A percentile compares a stretch with the other conserved stretches of the same genome.
Conservation (phyloP, 768 basidiomycete species). For the Podaxis sp. region DNA sequence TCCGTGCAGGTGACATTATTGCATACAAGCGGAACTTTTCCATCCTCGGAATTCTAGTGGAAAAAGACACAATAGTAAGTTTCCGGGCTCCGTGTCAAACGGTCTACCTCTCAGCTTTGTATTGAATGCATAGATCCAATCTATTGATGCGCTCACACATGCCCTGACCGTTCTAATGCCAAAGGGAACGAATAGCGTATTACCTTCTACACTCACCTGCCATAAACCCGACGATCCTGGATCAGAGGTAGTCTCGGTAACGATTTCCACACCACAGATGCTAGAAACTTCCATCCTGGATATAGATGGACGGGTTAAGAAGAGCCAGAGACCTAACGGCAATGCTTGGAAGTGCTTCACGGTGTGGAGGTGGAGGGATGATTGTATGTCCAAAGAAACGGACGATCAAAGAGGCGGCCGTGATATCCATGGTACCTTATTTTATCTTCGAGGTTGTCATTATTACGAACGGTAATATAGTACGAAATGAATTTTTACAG, state of each 20-base stretch:
- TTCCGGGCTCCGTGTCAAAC: background rate
- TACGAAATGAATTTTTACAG: background rate
- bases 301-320: slow-evolving; percentile 43
- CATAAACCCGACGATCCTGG: background rate
- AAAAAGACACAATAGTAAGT: slow-evolving; percentile 53
- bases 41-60: slow-evolving; percentile 31
- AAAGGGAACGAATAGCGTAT: slow-evolving; percentile 28
- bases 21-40: slow-evolving; percentile 48
- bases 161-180: slow-evolving; percentile 39
- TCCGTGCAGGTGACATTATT: slow-evolving; percentile 51
- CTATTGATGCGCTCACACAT: slow-evolving; percentile 36
- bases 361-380: slow-evolving; percentile 47
- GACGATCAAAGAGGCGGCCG: slow-evolving; percentile 34
- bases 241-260: slow-evolving; percentile 25
- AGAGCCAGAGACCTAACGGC: slow-evolving; percentile 36
- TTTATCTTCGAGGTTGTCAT: slow-evolving; percentile 20
- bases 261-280: slow-evolving; percentile 38
- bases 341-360: slow-evolving; percentile 58
- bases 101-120: background rate
- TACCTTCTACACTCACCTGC: slow-evolving; percentile 25
- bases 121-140: slow-evolving; percentile 33
- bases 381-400: slow-evolving; percentile 13
- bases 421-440: slow-evolving; percentile 44
- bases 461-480: slow-evolving; percentile 21
- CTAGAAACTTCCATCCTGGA: slow-evolving; percentile 51